A percentile compares a stretch with the other conserved stretches of the same genome.
These are phyloP conservation scores for Tympanopsis confertula DNA, from an alignment of 2,329 filamentous ascomycete species.

Conservation along the genomic window DNA sequence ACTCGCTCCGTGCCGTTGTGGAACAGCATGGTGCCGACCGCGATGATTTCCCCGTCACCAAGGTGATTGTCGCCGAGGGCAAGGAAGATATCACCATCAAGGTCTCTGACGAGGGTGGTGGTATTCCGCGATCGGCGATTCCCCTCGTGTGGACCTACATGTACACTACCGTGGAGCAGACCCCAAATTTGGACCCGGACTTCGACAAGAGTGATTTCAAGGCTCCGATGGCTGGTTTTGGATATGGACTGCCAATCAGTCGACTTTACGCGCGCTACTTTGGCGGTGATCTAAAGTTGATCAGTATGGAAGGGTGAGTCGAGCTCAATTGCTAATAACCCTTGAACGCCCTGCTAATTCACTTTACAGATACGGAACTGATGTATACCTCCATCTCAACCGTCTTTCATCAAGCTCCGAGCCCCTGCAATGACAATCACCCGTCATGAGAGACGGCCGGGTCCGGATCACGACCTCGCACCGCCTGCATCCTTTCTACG, in stretches of 20 bases:
- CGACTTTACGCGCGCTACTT: constrained; percentile 93
- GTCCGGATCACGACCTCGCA: background rate
- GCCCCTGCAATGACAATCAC: constrained; percentile 72
- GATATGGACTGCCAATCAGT: constrained; percentile 92
- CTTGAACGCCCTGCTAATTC: constrained; percentile 8
- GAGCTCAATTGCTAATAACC: background rate
- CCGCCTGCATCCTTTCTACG: constrained; percentile 16
- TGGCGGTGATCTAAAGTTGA: constrained; percentile 90
- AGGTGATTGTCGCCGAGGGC: constrained; percentile 93
- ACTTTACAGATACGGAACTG: constrained; percentile 72
- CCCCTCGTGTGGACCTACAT: constrained; percentile 99
- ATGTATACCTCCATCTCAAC: constrained; percentile 96
- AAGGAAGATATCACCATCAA: constrained; percentile 99
- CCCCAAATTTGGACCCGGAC: constrained; percentile 86
- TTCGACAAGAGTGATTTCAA: constrained; percentile 99
- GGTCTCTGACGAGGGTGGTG: constrained; percentile 90
- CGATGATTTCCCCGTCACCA: constrained; percentile 90
- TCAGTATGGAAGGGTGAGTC: constrained; percentile 95
- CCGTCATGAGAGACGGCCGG: constrained; percentile 1
- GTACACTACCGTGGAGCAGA: constrained; percentile 97
- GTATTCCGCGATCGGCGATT: constrained; percentile 84
- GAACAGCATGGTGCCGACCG: constrained; percentile 91
- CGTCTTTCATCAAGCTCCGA: constrained; percentile 89
- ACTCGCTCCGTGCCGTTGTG: constrained; percentile 91
- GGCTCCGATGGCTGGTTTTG: constrained; percentile 96